Conservation (phyloP, 306 rosid genomes). For the Mimosa pudica region DNA sequence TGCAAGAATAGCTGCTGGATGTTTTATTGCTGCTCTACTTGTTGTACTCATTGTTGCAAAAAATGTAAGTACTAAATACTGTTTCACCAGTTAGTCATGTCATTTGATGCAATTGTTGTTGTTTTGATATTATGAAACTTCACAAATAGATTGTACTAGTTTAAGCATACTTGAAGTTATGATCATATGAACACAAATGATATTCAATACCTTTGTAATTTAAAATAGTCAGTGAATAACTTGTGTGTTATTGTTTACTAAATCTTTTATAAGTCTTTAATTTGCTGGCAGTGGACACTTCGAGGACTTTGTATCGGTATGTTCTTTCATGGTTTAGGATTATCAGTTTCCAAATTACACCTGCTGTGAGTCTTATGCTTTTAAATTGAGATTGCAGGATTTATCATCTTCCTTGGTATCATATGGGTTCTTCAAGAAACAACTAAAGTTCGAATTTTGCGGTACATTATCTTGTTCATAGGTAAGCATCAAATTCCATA, state of each 20-base stretch:
- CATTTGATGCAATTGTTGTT: constrained; percentile 7
- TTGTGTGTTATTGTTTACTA: background rate
- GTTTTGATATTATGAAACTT: background rate
- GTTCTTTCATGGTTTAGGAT: constrained; percentile 11
- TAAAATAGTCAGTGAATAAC: background rate
- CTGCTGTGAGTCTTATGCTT: constrained; percentile 15
- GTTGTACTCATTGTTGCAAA: constrained; percentile 58
- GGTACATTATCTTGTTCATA: constrained; percentile 59
- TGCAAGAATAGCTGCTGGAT: constrained; percentile 69
- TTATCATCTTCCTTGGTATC: constrained; percentile 60
- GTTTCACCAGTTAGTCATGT: background rate
- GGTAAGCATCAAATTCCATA: constrained; percentile 41
- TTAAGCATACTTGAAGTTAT: background rate
- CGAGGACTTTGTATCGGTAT: constrained; percentile 74
- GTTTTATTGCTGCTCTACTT: constrained; percentile 59
- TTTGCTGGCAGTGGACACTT: constrained; percentile 62
- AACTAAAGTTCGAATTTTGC: constrained; percentile 53
- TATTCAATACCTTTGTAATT: background rate
- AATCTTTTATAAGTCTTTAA: background rate
- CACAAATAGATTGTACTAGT: constrained; percentile 5
- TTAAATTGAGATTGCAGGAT: constrained; percentile 48
- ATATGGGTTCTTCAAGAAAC: constrained; percentile 70
- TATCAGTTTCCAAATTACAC: background rate
- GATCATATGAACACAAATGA: background rate
- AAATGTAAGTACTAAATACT: constrained; percentile 48